phyloP scores from a whole-genome alignment of 2,329 filamentous ascomycete species.

The Botryosphaeria dothidea region DNA sequence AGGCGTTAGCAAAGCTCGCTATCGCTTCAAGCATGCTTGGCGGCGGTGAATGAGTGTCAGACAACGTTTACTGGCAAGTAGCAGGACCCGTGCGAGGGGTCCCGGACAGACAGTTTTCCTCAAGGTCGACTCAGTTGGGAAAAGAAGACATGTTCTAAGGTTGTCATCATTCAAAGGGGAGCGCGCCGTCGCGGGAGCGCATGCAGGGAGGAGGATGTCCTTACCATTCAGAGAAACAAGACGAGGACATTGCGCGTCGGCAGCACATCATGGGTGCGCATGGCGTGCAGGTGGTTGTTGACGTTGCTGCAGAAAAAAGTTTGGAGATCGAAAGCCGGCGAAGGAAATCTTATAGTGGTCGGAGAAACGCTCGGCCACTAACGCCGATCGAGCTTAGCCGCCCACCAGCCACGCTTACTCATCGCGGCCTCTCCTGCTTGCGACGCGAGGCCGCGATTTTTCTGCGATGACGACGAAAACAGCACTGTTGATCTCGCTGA shows the following conservation, averaged over 20 bases:
- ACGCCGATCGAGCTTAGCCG: too few species aligned
- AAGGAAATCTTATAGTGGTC: slow-evolving; percentile 8
- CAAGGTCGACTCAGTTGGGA: slow-evolving; percentile 80
- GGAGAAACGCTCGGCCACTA: slow-evolving; percentile 18
- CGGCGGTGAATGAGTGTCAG: slow-evolving; percentile 52
- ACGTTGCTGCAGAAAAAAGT: slow-evolving; percentile 8
- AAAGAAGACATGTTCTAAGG: slow-evolving; percentile 68
- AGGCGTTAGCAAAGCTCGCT: neutral
- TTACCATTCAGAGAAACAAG: neutral
- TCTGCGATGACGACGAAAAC: too few species aligned
- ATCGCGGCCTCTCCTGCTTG: too few species aligned
- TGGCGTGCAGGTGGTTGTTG: neutral
- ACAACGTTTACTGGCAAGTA: slow-evolving; percentile 83
- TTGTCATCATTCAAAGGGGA: slow-evolving; percentile 67
- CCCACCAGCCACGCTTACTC: too few species aligned
- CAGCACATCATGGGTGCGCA: neutral
- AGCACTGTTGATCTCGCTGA: too few species aligned
- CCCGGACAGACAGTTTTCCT: slow-evolving; percentile 69
- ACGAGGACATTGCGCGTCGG: neutral
- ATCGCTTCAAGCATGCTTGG: neutral
- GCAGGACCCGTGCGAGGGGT: slow-evolving; percentile 62
- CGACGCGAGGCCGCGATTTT: too few species aligned
- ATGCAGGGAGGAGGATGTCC: neutral
- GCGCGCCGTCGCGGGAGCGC: neutral
- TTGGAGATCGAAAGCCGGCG: neutral